Evolutionary conservation across 2,329 filamentous ascomycete genomes (phyloP), one percentile per base, ranked within the genome.

Genomic region (Aspergillus sp.): DNA sequence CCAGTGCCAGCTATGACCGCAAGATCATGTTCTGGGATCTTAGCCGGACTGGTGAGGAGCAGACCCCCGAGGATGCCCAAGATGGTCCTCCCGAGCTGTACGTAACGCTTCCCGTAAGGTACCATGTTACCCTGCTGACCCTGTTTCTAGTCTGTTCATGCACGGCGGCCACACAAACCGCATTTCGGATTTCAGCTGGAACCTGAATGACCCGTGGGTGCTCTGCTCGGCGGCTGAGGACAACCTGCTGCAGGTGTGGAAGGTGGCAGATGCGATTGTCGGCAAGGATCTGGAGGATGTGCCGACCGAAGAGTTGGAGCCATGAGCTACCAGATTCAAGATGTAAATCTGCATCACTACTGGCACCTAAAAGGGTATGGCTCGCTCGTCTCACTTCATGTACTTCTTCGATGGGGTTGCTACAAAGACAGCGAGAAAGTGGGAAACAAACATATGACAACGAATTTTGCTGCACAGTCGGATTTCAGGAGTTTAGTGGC

Each of bases 81-180:
- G 95, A 99, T 73, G 95, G 95, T 0, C 91, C 93, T 1, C 94
- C 95, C 54, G 95, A 99, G 78, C 83, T 99, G 90, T 95, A 83
- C 79, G 90, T 85, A 13, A 58, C 36, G 42, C 55, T 32, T n/a
- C n/a, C 25, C 41, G 11, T 48, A 13, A 32, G 19, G 10, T 10
- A 10, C 47, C 13, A 11, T 10, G 10, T 3, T 48, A 5, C n/a
- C 8, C 47, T 38, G 30, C 62, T 62, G 42, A 59, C 60, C 42
- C n/a, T 51, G 32, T 50, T 11, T 44, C 48, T 64, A 92, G 90
- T 50, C 81, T 99, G 1, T 99, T 99, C 79, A 98, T 99, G 93
- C 95, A 99, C 71, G 95, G 95, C 62, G 95, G 95, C 32, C 96
- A 99, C 80, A 99, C 95, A 10, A 97, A 97, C 78, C 90, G 96